Base-by-base conservation (phyloP, 331 rosid genomes). In the Malus hybrid region DNA sequence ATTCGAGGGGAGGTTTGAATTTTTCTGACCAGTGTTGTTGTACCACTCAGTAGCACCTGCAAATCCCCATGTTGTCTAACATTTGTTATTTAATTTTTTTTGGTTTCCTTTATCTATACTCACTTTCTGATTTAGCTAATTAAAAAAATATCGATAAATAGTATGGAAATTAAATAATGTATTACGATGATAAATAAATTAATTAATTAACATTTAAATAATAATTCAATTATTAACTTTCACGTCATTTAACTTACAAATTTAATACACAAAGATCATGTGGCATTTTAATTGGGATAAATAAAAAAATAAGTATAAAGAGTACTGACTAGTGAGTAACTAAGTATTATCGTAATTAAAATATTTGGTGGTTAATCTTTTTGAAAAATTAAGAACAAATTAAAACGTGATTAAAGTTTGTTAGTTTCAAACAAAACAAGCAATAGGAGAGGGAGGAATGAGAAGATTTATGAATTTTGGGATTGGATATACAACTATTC, bases 1-100 rank as follows among this genome's bases (percentile, higher is more conserved):
- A 6, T 18, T 63, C 87, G 88, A 82, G 88, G 90, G 57, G 8
- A 71, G 62, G 62, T 81, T 86, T 81, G 86, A 86, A 83, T 81
- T 84, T 36, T 20, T 29, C 78, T 71, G 81, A 78, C 63, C 54
- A 50, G 7, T 55, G 24, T 42, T 39, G 16, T 15, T 8, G 46
- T 19, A 10, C 27, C 4, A 52, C n/a, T 16, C 8, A 52, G 10
- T 1, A 52, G 57, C 18, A 16, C 1, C 57, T 6, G 32, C 71
- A 18, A 48, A 36, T 34, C 59, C 73, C 52, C 27, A 10, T 42
- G 2, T 2, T 52, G 20, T 52, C 2, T 16, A 16, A 2, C 57
- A 15, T 50, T 50, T 16, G 0, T 50, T 50, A 0, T 15, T 13
- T 79, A 18, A 48, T 59, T 5, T 59, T 33, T 33, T 31, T 70